These are phyloP conservation scores for Pythium dissotocum DNA, from an alignment of 352 stramenopile genomes.

Conservation along the genomic window DNA sequence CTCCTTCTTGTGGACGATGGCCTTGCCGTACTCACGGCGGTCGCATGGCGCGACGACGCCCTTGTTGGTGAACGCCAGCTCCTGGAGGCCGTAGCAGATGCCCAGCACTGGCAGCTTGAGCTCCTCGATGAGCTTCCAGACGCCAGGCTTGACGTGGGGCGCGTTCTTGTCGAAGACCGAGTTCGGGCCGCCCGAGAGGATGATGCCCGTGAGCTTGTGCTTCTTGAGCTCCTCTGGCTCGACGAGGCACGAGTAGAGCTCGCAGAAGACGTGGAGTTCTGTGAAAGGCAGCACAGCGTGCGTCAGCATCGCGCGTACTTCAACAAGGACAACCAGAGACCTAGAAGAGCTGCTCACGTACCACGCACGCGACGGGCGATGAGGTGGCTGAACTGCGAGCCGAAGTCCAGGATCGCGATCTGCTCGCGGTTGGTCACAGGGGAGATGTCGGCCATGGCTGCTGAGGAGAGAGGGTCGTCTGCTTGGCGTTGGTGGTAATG, in stretches of 20 bases:
- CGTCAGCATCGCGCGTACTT: constrained; percentile 11
- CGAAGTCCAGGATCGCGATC: constrained; percentile 99
- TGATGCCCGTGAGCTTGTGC: constrained; percentile 96
- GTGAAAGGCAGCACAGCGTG: constrained; percentile 5
- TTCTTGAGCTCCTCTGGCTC: constrained; percentile 90
- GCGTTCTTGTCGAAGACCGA: constrained; percentile 96
- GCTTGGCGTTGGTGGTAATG: constrained; percentile 27
- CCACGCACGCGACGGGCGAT: constrained; percentile 97
- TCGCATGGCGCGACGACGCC: constrained; percentile 92
- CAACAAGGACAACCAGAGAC: constrained; percentile 12
- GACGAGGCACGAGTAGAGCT: constrained; percentile 99
- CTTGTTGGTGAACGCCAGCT: constrained; percentile 96
- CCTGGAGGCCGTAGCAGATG: constrained; percentile 97
- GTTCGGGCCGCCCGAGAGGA: constrained; percentile 96
- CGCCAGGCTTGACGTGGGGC: constrained; percentile 92
- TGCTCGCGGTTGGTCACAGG: constrained; percentile 92
- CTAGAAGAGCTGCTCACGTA: constrained; percentile 22
- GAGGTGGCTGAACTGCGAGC: constrained; percentile 99
- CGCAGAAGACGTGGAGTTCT: constrained; percentile 98
- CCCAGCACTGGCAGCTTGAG: constrained; percentile 96
- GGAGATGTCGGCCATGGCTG: constrained; percentile 63
- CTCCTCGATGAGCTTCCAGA: constrained; percentile 97
- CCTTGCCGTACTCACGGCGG: constrained; percentile 98
- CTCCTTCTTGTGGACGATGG: constrained; percentile 84
- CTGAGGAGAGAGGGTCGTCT: constrained; percentile 11